A percentile compares a stretch with the other conserved stretches of the same genome.
Evolutionary conservation across 1,284 basidiomycete species (phyloP).

Genomic region (Microstroma glucosiphilum): DNA sequence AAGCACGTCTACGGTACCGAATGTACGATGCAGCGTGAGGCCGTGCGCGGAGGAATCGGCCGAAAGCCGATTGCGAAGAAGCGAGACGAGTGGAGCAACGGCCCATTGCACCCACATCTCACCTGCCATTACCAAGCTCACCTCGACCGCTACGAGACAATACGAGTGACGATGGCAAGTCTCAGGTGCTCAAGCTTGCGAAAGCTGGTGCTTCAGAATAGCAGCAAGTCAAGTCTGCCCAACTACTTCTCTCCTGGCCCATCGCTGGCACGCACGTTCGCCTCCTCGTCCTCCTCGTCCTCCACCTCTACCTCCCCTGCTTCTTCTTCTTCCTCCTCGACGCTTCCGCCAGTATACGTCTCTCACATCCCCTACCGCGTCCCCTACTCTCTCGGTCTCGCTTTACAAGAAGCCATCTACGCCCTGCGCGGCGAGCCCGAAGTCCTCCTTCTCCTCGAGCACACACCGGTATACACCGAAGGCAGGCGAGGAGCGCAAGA

Average conservation of each 20-base stretch:
- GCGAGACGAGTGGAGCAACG: too few relatives aligned
- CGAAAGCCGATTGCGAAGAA: too few relatives aligned
- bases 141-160: too few relatives aligned
- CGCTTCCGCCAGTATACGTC: conserved; percentile 1
- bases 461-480: conserved; percentile 87
- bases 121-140: too few relatives aligned
- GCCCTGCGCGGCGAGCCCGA: conserved; percentile 50
- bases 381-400: conserved; percentile 39
- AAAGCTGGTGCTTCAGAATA: not conserved
- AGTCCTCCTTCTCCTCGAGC: conserved; percentile 60
- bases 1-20: too few relatives aligned
- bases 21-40: too few relatives aligned
- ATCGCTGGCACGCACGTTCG: not conserved
- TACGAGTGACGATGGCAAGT: too few relatives aligned
- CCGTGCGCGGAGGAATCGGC: too few relatives aligned
- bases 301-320: conserved; percentile 37
- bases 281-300: conserved; percentile 21
- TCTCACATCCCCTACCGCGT: conserved; percentile 40
- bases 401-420: conserved; percentile 41
- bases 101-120: too few relatives aligned
- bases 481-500: conserved; percentile 65
- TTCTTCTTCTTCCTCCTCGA: conserved; percentile 5
- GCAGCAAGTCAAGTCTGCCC: not conserved
- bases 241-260: too few relatives aligned
- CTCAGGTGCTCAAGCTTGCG: too few relatives aligned